phyloP scores from a whole-genome alignment of 2,329 filamentous ascomycete species.

The Fusarium nurragi region DNA sequence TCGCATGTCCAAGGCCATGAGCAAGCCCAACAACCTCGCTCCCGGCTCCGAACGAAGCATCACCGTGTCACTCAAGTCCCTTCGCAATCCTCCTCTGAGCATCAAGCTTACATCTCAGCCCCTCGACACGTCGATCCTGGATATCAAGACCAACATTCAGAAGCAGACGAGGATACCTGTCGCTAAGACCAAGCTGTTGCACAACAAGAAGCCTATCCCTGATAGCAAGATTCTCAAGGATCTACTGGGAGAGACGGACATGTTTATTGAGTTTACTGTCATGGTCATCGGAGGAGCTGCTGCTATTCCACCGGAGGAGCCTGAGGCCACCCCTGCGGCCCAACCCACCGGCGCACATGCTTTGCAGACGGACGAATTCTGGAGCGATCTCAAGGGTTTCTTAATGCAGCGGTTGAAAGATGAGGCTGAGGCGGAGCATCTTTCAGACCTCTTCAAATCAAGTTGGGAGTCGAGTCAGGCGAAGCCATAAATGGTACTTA shows the following conservation, averaged over 20 bases:
- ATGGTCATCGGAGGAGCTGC: slow-evolving; percentile 84
- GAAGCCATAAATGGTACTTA: slow-evolving; percentile 35
- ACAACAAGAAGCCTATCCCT: slow-evolving; percentile 84
- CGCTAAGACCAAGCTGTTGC: slow-evolving; percentile 87
- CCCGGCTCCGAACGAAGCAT: slow-evolving; percentile 64
- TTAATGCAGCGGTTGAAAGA: slow-evolving; percentile 82
- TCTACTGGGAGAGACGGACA: slow-evolving; percentile 63
- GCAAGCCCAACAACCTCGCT: slow-evolving; percentile 57
- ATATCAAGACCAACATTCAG: slow-evolving; percentile 78
- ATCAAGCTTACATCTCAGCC: slow-evolving; percentile 71
- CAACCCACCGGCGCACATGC: slow-evolving; percentile 63
- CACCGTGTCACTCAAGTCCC: slow-evolving; percentile 74
- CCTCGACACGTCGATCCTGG: slow-evolving; percentile 77
- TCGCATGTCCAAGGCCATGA: slow-evolving; percentile 68
- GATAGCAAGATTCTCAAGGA: slow-evolving; percentile 84
- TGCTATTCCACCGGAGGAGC: slow-evolving; percentile 55
- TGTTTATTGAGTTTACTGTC: slow-evolving; percentile 76
- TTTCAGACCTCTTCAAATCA: slow-evolving; percentile 73
- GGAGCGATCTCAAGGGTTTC: slow-evolving; percentile 85
- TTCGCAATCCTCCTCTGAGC: slow-evolving; percentile 77
- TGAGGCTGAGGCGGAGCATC: slow-evolving; percentile 68
- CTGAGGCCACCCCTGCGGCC: slow-evolving; percentile 45
- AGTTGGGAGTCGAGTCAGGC: slow-evolving; percentile 69
- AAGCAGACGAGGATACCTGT: slow-evolving; percentile 68
- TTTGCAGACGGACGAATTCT: slow-evolving; percentile 79